These are phyloP conservation scores for Microdochium nivale DNA, from an alignment of 2,329 filamentous ascomycete species.

Conservation along the genomic window DNA sequence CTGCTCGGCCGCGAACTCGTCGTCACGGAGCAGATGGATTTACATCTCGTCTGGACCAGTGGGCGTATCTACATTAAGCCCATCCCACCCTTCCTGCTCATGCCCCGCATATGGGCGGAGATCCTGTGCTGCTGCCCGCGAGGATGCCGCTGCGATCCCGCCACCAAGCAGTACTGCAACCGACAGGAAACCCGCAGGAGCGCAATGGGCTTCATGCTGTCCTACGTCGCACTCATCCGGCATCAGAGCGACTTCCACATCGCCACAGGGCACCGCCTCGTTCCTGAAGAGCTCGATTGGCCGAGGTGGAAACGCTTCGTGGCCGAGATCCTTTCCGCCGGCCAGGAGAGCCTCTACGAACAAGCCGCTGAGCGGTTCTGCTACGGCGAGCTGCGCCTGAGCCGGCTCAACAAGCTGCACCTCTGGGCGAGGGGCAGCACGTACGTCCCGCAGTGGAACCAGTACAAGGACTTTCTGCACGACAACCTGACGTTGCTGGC, in stretches of 20 bases:
- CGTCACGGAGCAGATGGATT: constrained; percentile 12
- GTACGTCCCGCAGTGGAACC: constrained; percentile 15
- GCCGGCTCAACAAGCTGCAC: constrained; percentile 31
- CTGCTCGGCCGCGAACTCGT: constrained; percentile 12
- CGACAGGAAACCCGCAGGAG: constrained; percentile 64
- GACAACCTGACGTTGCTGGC: constrained; percentile 32
- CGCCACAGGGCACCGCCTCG: constrained; percentile 22
- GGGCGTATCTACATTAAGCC: constrained; percentile 16
- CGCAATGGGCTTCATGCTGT: constrained; percentile 29
- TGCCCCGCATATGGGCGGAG: constrained; percentile 10
- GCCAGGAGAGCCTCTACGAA: constrained; percentile 11
- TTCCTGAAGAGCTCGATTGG: constrained; percentile 28
- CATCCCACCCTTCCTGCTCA: constrained; percentile 19
- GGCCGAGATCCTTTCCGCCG: constrained; percentile 19
- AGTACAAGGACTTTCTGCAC: constrained; percentile 31
- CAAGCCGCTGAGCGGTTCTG: constrained; percentile 26
- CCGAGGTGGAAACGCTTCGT: constrained; percentile 25
- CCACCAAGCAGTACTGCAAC: too few relatives aligned
- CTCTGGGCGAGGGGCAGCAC: constrained; percentile 9
- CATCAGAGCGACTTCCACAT: constrained; percentile 29
- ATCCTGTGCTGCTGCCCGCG: too few relatives aligned
- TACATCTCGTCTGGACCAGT: constrained; percentile 15
- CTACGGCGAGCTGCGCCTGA: constrained; percentile 31
- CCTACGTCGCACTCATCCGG: constrained; percentile 24
- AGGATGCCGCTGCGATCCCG: too few relatives aligned